phyloP scores from a whole-genome alignment of 768 basidiomycete genomes.

The Leucocoprinus birnbaumii region DNA sequence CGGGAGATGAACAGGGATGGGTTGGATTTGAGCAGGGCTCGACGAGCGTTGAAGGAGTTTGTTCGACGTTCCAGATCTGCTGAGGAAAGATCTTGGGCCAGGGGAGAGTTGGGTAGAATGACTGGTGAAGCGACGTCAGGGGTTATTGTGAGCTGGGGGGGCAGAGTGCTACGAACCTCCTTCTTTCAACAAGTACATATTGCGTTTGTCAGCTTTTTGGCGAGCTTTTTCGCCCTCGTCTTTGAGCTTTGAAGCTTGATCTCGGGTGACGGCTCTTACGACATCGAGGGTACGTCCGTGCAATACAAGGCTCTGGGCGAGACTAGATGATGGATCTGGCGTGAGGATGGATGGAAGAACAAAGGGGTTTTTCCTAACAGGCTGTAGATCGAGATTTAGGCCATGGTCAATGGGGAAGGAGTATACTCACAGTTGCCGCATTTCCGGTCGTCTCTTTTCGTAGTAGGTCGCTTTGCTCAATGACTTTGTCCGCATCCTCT shows the following conservation, averaged over 20 bases:
- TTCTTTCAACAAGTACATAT: constrained; percentile 93
- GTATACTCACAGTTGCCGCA: constrained; percentile 23
- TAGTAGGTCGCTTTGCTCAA: constrained; percentile 76
- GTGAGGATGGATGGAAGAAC: constrained; percentile 86
- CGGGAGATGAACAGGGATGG: constrained; percentile 93
- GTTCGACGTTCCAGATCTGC: constrained; percentile 86
- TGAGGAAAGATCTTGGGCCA: constrained; percentile 64
- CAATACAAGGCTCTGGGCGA: constrained; percentile 80
- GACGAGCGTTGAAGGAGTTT: constrained; percentile 81
- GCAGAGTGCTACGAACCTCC: constrained; percentile 60
- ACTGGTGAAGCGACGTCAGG: constrained; percentile 42
- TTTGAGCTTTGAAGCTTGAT: constrained; percentile 83
- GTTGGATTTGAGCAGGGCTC: constrained; percentile 81
- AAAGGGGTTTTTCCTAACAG: constrained; percentile 77
- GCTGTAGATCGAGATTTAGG: constrained; percentile 32
- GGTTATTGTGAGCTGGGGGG: background rate
- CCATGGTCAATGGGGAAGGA: background rate
- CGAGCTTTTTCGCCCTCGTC: constrained; percentile 83
- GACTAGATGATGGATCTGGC: constrained; percentile 85
- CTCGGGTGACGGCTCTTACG: constrained; percentile 84
- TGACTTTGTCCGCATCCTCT: constrained; percentile 82
- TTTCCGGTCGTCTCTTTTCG: constrained; percentile 59
- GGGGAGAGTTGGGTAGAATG: constrained; percentile 84
- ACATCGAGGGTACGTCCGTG: constrained; percentile 94
- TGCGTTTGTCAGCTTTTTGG: constrained; percentile 91